Evolutionary conservation across 768 basidiomycete species (phyloP).

Genomic region (Solioccasus polychromus): DNA sequence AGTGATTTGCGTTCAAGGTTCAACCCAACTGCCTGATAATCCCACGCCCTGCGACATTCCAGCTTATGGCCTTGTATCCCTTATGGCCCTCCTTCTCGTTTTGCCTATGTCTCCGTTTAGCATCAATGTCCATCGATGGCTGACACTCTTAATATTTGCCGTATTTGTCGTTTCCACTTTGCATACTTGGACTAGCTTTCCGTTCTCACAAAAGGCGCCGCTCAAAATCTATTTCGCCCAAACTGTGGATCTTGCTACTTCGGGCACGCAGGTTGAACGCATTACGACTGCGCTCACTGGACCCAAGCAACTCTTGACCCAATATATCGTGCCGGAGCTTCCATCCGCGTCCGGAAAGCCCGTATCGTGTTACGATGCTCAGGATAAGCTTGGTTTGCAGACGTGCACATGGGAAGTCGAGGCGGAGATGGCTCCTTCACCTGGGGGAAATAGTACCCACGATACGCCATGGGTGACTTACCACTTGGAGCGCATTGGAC

Average conservation of each 20-base stretch:
- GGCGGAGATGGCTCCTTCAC: constrained; percentile 37
- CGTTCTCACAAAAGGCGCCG: constrained; percentile 59
- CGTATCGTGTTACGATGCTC: constrained; percentile 29
- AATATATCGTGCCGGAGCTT: constrained; percentile 44
- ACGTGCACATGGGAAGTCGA: constrained; percentile 49
- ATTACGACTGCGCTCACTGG: constrained; percentile 46
- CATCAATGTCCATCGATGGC: constrained; percentile 43
- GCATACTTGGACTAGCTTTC: constrained; percentile 49
- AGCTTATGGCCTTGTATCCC: constrained; percentile 51
- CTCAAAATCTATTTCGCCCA: constrained; percentile 75
- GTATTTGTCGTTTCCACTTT: constrained; percentile 43
- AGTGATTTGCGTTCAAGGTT: constrained; percentile 18
- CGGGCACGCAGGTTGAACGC: constrained; percentile 24
- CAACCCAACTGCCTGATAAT: neutral
- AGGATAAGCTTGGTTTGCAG: constrained; percentile 36
- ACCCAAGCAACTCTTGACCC: constrained; percentile 40
- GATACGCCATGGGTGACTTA: constrained; percentile 42
- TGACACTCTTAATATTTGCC: constrained; percentile 36
- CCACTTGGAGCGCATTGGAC: constrained; percentile 38
- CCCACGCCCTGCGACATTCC: neutral
- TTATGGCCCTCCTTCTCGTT: constrained; percentile 49
- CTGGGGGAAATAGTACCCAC: constrained; percentile 21
- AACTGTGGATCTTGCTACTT: constrained; percentile 42
- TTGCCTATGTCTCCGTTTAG: constrained; percentile 66
- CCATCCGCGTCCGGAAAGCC: constrained; percentile 47